Evolutionary conservation across 495 filamentous ascomycete species (phyloP), one percentile per base, ranked within the genome.

Genomic region (Staphylotrichum longicolle): DNA sequence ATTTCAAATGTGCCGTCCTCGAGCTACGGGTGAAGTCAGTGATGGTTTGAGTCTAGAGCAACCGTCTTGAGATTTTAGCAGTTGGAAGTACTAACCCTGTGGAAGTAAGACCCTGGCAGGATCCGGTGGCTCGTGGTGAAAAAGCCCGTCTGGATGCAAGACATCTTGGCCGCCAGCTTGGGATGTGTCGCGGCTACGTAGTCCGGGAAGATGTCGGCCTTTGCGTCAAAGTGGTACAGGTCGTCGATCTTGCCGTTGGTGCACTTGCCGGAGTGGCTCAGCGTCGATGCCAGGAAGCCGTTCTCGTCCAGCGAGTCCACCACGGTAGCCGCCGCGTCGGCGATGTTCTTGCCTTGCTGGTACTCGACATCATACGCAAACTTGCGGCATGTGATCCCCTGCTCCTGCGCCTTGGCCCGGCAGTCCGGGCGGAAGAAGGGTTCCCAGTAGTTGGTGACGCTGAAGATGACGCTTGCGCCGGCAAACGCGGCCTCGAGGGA

Each of bases 361-460:
- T 79, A 61, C 68, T 86, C 83, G 7, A 70, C 60, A 5, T 83
- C 75, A 54, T 77, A 82, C 7, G 77, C 82, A 39, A 77, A 67
- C 48, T 74, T 68, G 54, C 77, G 75, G 63, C 68, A 72, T 15
- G 58, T 62, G 4, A 74, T 42, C 44, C 72, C 69, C 9, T 62
- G 60, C 53, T 65, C 61, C 6, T 30, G 33, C 5, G 69, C 69
- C 56, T 54, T 60, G 20, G 58, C 66, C 12, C 69, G 70, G 60
- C 63, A 69, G 64, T 69, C 70, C 0, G 66, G 66, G 1, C 67
- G 67, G 66, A 71, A 73, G 59, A 73, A 77, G 44, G 75, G 64
- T 46, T 78, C 77, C 76, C 77, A 83, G 68, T 78, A 84, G 57
- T 83, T 74, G 7, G 80, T 83, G 49, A 80, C 75, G 68, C 68